A percentile compares a stretch with the other conserved stretches of the same genome.
Evolutionary conservation across 768 basidiomycete genomes (phyloP).

Genomic region (Rhodotorula kratochvilovae): DNA sequence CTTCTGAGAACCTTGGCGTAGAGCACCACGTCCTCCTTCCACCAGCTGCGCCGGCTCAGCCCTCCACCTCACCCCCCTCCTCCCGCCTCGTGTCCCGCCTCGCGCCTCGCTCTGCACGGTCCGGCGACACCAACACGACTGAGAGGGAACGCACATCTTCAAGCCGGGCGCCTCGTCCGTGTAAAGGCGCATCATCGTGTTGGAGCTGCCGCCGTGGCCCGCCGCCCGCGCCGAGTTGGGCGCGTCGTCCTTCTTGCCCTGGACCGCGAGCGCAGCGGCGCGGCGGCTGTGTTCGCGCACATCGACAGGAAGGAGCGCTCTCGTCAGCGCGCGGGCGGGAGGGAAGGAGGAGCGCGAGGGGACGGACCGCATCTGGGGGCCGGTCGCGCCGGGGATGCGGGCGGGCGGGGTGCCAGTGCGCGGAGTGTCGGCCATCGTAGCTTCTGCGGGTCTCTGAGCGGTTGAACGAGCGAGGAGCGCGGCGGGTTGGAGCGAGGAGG

Average conservation of each 20-base stretch:
- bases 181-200: conserved; percentile 98
- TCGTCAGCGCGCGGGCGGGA: not conserved
- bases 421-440: conserved; percentile 10
- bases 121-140: no score
- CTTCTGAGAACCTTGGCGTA: not conserved
- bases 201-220: conserved; percentile 86
- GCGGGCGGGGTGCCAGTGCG: not conserved
- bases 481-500: not conserved
- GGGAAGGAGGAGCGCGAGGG: conserved; percentile 1
- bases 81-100: not conserved
- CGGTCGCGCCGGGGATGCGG: conserved; percentile 22
- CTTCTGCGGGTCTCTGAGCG: not conserved
- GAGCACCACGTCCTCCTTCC: not conserved
- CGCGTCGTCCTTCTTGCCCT: conserved; percentile 26
- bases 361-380: conserved; percentile 30
- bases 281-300: conserved; percentile 15
- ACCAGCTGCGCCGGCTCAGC: not conserved
- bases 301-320: not conserved
- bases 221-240: conserved; percentile 23
- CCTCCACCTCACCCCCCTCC: not conserved
- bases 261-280: conserved; percentile 25
- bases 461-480: not conserved
- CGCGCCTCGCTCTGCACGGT: not conserved
- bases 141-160: conserved; percentile 70
- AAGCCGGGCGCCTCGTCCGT: conserved; percentile 96